Evolutionary conservation across 2,329 filamentous ascomycete species (phyloP), one percentile per base, ranked within the genome.

Genomic region (Didymella glomerata): DNA sequence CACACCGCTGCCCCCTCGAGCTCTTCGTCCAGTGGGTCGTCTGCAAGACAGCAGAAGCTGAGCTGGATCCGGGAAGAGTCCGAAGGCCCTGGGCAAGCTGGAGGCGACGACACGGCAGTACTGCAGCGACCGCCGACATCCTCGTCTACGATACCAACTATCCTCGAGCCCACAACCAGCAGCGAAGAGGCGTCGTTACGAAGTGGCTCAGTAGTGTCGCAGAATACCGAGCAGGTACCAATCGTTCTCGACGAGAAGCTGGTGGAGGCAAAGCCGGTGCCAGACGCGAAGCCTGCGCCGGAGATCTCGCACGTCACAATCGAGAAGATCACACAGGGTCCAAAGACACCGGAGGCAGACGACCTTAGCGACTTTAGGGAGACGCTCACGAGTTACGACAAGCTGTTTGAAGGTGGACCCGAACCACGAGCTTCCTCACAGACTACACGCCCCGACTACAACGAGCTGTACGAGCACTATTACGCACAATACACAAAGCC

Each of bases 1-100:
- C 93, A 97, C 78, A 90, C 93, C 38, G 92, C 93, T 8, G 92
- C 92, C 13, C 90, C 89, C 38, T 96, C 94, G 20, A 91, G 89
- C 66, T 92, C 90, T 25, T 96, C 93, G 11, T 94, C 92, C 4
- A 90, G 87, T 48, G 93, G 90, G 73, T 96, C 92, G 5, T 82
- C 93, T 64, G 82, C 93, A 65, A 87, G 90, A 59, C 85, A 88
- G 71, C 86, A 89, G 69, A 88, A 91, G 66, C 81, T 98, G 68
- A 90, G 94, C 80, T 94, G 96, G 79, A 97, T 98, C 74, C 88
- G 90, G n/a, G 95, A 98, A 78, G 91, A 95, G 79, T 91, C 90
- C 53, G 92, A 96, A 72, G 93, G 96, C 78, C 57, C 59, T 36
- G 85, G 63, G 81, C 86, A 70, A 50, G 59, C 56, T 7, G 65